A percentile compares a stretch with the other conserved stretches of the same genome.
Conservation (phyloP, 306 rosid species). For the Gastrolobium villosum region DNA sequence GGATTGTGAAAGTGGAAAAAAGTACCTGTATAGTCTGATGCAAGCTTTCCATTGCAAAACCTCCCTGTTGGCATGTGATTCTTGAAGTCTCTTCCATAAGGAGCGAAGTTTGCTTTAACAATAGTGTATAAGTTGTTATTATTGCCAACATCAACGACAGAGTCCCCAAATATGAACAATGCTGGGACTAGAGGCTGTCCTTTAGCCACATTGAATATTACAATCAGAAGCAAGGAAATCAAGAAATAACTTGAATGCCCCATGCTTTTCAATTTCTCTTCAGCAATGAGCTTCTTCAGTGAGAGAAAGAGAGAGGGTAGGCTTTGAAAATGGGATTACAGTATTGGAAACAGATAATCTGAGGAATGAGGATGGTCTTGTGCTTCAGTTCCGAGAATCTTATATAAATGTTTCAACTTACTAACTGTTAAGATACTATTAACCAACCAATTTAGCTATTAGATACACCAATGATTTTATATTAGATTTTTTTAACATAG, state of each 20-base stretch:
- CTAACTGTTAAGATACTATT: not conserved
- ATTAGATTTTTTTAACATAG: no score
- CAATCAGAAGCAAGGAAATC: slow-evolving; percentile 47
- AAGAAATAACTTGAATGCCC: slow-evolving; percentile 46
- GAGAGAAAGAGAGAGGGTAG: no score
- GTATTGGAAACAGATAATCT: slow-evolving; percentile 50
- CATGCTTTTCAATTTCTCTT: slow-evolving; percentile 48
- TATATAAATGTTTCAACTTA: slow-evolving; percentile 47
- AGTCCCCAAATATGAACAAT: slow-evolving; percentile 85
- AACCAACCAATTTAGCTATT: no score
- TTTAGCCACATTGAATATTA: slow-evolving; percentile 49
- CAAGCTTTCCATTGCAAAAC: slow-evolving; percentile 86
- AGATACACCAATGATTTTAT: no score
- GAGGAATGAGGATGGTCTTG: slow-evolving; percentile 10
- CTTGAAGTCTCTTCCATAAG: slow-evolving; percentile 85
- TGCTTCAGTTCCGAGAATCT: slow-evolving; percentile 51
- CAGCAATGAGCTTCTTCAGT: slow-evolving; percentile 39
- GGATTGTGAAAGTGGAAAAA: not conserved
- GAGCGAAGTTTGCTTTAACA: slow-evolving; percentile 73
- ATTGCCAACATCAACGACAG: slow-evolving; percentile 80
- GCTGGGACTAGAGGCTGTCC: slow-evolving; percentile 83
- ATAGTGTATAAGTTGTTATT: slow-evolving; percentile 66
- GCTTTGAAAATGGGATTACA: slow-evolving; percentile 35
- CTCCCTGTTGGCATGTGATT: slow-evolving; percentile 71
- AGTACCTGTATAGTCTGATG: slow-evolving; percentile 76